Base-by-base conservation (phyloP, 441 rosid species). In the Populus hybrid region DNA sequence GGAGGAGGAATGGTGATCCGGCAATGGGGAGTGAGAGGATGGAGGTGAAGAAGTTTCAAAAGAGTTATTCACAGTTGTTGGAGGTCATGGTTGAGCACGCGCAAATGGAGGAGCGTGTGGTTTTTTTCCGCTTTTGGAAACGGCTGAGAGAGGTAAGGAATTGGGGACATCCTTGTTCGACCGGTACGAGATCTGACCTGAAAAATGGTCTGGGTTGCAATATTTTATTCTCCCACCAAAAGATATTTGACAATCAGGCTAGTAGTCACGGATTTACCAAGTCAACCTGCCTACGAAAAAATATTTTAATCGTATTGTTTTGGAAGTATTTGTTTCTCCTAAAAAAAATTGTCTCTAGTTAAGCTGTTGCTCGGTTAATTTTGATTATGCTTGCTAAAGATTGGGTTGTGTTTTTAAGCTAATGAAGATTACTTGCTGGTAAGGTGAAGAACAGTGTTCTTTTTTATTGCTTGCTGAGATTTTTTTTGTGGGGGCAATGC, bases 71-170 rank as follows among this genome's bases (percentile, higher is more conserved):
- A 2, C 81, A 79, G 84, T 46, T 92, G 73, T 85, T 84, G 42
- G 94, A 92, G 82, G n/a, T 92, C n/a, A 83, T 92, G 97, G 42
- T 92, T 19, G 97, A 90, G 57, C 94, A 92, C 77, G 97, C 94
- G 75, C 97, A 87, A 70, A 90, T 92, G 97, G 97, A 91, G 83
- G 97, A 91, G 88, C 84, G 84, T 76, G 79, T 89, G 53, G 78
- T n/a, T n/a, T 91, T n/a, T 91, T 91, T 75, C 96, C 92, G 11
- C 38, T 88, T 28, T 82, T 91, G 7, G 90, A 89, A 72, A 80
- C 67, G 74, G 90, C 89, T 75, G 94, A 91, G 79, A 70, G 85
- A 87, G 94, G 96, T 91, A 73, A 30, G 4, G 32, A 50, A 5
- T 50, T 14, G 57, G 57, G 53, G 57, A 14, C 57, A 50, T 50